Evolutionary conservation across 1,284 basidiomycete genomes (phyloP).

Genomic region (Ganoderma leucocontextum): DNA sequence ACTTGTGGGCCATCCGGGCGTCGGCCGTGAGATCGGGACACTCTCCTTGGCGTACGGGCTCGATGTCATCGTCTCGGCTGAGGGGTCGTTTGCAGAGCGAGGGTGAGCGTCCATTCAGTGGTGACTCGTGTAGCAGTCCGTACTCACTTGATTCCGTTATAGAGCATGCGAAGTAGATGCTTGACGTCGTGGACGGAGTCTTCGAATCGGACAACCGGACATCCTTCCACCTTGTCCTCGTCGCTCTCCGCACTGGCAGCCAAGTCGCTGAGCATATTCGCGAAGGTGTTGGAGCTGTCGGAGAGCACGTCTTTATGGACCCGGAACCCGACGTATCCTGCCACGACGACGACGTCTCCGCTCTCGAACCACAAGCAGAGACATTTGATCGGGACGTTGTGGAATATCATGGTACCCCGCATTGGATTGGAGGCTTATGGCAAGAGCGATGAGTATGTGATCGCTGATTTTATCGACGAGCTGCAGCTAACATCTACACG

Average conservation of each 20-base stretch:
- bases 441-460: background rate
- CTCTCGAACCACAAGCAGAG: background rate
- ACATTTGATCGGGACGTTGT: background rate
- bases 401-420: background rate
- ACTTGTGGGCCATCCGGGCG: slow-evolving; percentile 1
- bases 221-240: background rate
- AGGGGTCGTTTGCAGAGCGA: background rate
- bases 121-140: background rate
- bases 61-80: background rate
- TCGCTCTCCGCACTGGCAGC: background rate
- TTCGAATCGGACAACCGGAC: background rate
- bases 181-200: slow-evolving; percentile 8
- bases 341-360: background rate
- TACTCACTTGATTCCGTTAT: slow-evolving; percentile 1
- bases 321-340: background rate
- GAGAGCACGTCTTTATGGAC: slow-evolving; percentile 14
- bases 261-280: slow-evolving; percentile 2
- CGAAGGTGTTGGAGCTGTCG: slow-evolving; percentile 9
- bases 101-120: background rate
- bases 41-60: background rate
- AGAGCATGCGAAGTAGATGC: slow-evolving; percentile 1
- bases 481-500: background rate
- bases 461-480: background rate
- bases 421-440: background rate
- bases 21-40: background rate